Conservation (phyloP, 2,329 filamentous ascomycete species). For the Zopfia rhizophila region DNA sequence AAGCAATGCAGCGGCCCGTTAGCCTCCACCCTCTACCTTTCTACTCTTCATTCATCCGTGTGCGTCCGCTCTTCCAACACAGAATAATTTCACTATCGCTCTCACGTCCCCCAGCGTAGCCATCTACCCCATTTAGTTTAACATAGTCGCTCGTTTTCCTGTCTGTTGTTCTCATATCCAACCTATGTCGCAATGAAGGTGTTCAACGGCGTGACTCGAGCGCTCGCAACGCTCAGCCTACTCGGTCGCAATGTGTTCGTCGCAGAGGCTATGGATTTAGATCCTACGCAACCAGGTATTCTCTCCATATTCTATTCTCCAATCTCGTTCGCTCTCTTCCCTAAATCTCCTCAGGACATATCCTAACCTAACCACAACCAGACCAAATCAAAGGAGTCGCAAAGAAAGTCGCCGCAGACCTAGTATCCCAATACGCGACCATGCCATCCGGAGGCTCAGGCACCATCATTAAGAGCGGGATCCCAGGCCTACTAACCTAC, state of each 20-base stretch:
- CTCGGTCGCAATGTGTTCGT: slow-evolving; percentile 30
- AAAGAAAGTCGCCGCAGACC: slow-evolving; percentile 56
- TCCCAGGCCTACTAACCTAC: slow-evolving; percentile 49
- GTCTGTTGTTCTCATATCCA: too few species aligned
- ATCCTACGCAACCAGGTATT: slow-evolving; percentile 36
- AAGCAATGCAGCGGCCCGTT: too few species aligned
- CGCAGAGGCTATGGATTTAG: slow-evolving; percentile 34
- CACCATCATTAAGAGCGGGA: slow-evolving; percentile 38
- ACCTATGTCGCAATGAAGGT: slow-evolving; percentile 5
- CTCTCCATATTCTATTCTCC: not conserved
- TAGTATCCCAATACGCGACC: slow-evolving; percentile 65
- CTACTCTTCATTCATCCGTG: too few species aligned
- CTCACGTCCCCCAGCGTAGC: too few species aligned
- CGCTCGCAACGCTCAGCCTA: slow-evolving; percentile 31
- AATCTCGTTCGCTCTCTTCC: slow-evolving; percentile 15
- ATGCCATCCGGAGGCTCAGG: slow-evolving; percentile 62
- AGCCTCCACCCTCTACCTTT: too few species aligned
- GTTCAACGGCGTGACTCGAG: not conserved
- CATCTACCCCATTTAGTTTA: too few species aligned
- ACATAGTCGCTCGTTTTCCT: slow-evolving; percentile 1
- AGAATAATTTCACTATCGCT: too few species aligned
- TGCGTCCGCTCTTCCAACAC: too few species aligned
- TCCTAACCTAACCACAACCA: slow-evolving; percentile 8
- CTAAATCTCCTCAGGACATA: too few species aligned
- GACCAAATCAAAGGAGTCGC: slow-evolving; percentile 61